These are phyloP conservation scores for Prunus mume DNA, from an alignment of 306 rosid genomes.

Conservation along the genomic window DNA sequence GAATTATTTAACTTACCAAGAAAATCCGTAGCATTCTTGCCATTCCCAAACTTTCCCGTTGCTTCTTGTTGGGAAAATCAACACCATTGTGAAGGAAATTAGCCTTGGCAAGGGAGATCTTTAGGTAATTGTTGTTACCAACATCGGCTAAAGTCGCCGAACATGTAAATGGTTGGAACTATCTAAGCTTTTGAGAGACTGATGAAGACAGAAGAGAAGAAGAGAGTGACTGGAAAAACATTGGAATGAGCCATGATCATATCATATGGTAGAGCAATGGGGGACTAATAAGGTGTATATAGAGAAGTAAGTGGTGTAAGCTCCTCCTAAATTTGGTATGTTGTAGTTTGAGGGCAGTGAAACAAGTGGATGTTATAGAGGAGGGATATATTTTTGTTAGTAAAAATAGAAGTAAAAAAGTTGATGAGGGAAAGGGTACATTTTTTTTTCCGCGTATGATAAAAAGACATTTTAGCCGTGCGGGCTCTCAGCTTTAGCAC, in stretches of 20 bases:
- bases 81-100: conserved; percentile 41
- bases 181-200: conserved; percentile 35
- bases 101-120: conserved; percentile 44
- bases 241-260: neutral
- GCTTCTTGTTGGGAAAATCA: conserved; percentile 33
- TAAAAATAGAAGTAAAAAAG: neutral
- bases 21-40: conserved; percentile 48
- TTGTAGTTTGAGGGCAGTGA: conserved; percentile 6
- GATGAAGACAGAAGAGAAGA: neutral
- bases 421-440: neutral
- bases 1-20: conserved; percentile 16
- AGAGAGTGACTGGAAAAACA: neutral
- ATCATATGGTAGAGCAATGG: neutral
- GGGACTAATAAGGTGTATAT: neutral
- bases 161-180: conserved; percentile 58
- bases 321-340: conserved; percentile 1
- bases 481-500: conserved; percentile 1
- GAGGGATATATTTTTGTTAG: too few relatives aligned
- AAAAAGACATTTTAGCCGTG: conserved; percentile 2
- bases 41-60: conserved; percentile 45
- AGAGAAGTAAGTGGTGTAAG: neutral
- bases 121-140: conserved; percentile 69
- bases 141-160: conserved; percentile 79
- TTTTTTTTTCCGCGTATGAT: conserved; percentile 19
- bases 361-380: conserved; percentile 22